phyloP scores from a whole-genome alignment of 177 flowering plant genomes.

The Vitis hybrid region DNA sequence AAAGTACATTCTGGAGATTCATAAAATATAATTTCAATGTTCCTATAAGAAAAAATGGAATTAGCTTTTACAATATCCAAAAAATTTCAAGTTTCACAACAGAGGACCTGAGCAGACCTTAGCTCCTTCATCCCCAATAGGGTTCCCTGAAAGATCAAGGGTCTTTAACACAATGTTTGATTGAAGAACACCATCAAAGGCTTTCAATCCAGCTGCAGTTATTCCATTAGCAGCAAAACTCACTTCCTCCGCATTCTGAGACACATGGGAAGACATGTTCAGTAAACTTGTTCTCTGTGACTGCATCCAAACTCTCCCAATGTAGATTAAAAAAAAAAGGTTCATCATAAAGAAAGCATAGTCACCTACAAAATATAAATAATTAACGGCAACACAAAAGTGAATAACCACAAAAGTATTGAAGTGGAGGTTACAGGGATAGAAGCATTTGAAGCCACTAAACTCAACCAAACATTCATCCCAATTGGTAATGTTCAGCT shows the following conservation, averaged over 20 bases:
- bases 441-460: neutral
- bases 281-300: neutral
- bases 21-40: neutral
- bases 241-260: constrained; percentile 84
- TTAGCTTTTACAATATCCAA: neutral
- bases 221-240: constrained; percentile 94
- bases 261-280: constrained; percentile 1
- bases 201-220: constrained; percentile 84
- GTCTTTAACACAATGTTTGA: constrained; percentile 69
- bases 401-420: neutral
- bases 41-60: neutral
- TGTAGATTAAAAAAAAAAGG: neutral
- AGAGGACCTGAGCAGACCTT: constrained; percentile 49
- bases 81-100: neutral
- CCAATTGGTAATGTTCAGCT: no score
- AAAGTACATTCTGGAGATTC: neutral
- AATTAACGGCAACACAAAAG: neutral
- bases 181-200: constrained; percentile 92
- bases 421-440: neutral
- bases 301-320: neutral
- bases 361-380: neutral
- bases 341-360: neutral
- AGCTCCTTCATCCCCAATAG: constrained; percentile 94
- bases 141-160: constrained; percentile 90
- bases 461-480: no score